Evolutionary conservation across 2,329 filamentous ascomycete genomes (phyloP).

Genomic region (Macroventuria anomochaeta): DNA sequence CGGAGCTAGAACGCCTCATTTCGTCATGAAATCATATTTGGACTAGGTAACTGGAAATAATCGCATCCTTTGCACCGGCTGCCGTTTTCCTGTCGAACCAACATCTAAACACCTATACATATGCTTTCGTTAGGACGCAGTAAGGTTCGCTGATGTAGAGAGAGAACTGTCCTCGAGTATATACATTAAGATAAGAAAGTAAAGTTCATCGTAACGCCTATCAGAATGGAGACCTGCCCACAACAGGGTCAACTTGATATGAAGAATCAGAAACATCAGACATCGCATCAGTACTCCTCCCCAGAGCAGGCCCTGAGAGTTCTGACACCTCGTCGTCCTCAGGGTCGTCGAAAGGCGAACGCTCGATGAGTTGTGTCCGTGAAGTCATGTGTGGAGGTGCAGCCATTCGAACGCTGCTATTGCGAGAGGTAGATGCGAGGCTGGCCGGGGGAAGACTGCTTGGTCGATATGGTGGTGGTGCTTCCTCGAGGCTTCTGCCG

Average conservation of each 20-base stretch:
- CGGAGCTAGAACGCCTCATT: slow-evolving; percentile 16
- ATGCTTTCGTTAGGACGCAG: slow-evolving; percentile 1
- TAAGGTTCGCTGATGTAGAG: neutral
- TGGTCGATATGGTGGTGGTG: slow-evolving; percentile 48
- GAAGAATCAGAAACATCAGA: slow-evolving; percentile 44
- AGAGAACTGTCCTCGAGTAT: neutral
- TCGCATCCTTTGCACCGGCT: slow-evolving; percentile 6
- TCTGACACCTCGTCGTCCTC: slow-evolving; percentile 39
- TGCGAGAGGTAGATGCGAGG: slow-evolving; percentile 38
- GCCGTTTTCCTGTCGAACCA: neutral
- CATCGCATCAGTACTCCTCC: slow-evolving; percentile 30
- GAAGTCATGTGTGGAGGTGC: slow-evolving; percentile 21
- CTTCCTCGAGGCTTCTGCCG: slow-evolving; percentile 36
- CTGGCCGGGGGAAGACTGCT: slow-evolving; percentile 40
- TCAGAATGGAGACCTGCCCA: slow-evolving; percentile 23
- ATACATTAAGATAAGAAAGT: neutral
- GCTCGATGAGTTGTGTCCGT: slow-evolving; percentile 33
- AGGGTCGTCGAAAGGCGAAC: slow-evolving; percentile 47
- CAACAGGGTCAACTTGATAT: slow-evolving; percentile 39
- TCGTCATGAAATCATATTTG: slow-evolving; percentile 26
- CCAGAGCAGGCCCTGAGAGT: slow-evolving; percentile 30
- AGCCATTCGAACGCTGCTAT: slow-evolving; percentile 39
- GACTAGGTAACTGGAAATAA: slow-evolving; percentile 10
- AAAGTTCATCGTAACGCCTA: neutral
- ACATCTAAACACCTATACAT: slow-evolving; percentile 2